Percentiles rank a stretch among this genome's conserved stretches.
Conservation (phyloP, 1,284 basidiomycete species). For the Golubevia pallescens region DNA sequence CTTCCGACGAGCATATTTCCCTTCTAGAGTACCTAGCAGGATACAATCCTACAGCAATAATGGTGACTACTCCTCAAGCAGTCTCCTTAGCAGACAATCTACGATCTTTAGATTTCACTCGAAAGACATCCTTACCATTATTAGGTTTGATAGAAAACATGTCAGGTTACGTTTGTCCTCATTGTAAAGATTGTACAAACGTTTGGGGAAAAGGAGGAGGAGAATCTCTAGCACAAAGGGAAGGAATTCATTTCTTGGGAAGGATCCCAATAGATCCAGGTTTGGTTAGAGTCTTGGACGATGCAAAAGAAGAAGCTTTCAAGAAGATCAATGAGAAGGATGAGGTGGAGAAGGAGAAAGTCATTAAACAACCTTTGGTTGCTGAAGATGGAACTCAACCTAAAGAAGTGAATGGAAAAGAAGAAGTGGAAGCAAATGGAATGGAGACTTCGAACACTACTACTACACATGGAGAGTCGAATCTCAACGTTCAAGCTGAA, state of each 20-base stretch:
- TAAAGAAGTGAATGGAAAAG: not conserved
- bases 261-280: slow-evolving; percentile 92
- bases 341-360: not conserved
- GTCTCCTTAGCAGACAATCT: slow-evolving; percentile 92
- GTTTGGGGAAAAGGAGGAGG: slow-evolving; percentile 95
- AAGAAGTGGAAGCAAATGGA: too few species aligned
- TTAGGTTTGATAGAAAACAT: slow-evolving; percentile 97
- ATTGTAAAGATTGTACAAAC: slow-evolving; percentile 82
- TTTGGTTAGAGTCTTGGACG: slow-evolving; percentile 85
- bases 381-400: not conserved
- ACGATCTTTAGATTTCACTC: slow-evolving; percentile 94
- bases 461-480: not conserved
- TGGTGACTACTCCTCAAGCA: slow-evolving; percentile 97
- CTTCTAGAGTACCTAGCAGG: slow-evolving; percentile 85
- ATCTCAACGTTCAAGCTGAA: not conserved
- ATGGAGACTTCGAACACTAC: not conserved
- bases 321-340: slow-evolving; percentile 7
- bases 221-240: slow-evolving; percentile 73
- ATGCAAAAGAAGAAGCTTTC: slow-evolving; percentile 66
- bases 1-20: slow-evolving; percentile 97
- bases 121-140: slow-evolving; percentile 83
- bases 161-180: slow-evolving; percentile 95
- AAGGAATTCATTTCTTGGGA: slow-evolving; percentile 81
- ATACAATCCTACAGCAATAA: slow-evolving; percentile 75
- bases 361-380: not conserved